Percentiles rank a stretch among this genome's conserved stretches.
These are phyloP conservation scores for Citropsis articulata DNA, from an alignment of 345 rosid species.

Conservation along the genomic window DNA sequence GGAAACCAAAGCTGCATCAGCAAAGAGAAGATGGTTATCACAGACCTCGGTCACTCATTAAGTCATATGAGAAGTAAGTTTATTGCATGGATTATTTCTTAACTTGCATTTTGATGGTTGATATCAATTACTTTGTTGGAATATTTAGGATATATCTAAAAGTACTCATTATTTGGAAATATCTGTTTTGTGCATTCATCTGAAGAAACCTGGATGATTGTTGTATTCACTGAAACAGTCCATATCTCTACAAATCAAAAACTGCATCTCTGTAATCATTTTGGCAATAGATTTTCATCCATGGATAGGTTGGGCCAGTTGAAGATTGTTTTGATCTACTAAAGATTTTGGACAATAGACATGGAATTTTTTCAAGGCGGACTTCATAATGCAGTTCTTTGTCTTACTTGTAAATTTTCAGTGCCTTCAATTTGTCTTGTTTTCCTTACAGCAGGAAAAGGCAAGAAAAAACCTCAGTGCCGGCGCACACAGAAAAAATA, in stretches of 20 bases:
- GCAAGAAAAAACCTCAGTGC: conserved; percentile 1
- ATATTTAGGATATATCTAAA: neutral
- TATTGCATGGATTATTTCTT: neutral
- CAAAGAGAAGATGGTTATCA: conserved; percentile 44
- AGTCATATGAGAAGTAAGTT: conserved; percentile 40
- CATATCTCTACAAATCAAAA: neutral
- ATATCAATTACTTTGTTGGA: neutral
- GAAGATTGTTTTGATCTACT: neutral
- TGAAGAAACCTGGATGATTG: neutral
- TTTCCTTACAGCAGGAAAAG: conserved; percentile 25
- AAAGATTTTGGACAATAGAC: neutral
- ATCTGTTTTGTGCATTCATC: neutral
- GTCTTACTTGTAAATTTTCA: neutral
- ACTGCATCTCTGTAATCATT: neutral
- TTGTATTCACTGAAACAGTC: neutral
- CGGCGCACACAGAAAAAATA: neutral
- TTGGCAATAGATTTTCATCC: neutral
- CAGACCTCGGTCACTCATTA: conserved; percentile 63
- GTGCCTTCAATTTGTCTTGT: neutral
- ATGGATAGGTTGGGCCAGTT: neutral
- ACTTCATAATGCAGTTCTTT: neutral
- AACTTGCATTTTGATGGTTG: neutral
- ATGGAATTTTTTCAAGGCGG: neutral
- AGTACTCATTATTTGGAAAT: neutral
- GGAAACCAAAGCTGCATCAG: conserved; percentile 38